Percentiles rank a stretch among this genome's conserved stretches.
Evolutionary conservation across 2,329 filamentous ascomycete species (phyloP).

Genomic region (Lasiodiplodia hormozganensis): DNA sequence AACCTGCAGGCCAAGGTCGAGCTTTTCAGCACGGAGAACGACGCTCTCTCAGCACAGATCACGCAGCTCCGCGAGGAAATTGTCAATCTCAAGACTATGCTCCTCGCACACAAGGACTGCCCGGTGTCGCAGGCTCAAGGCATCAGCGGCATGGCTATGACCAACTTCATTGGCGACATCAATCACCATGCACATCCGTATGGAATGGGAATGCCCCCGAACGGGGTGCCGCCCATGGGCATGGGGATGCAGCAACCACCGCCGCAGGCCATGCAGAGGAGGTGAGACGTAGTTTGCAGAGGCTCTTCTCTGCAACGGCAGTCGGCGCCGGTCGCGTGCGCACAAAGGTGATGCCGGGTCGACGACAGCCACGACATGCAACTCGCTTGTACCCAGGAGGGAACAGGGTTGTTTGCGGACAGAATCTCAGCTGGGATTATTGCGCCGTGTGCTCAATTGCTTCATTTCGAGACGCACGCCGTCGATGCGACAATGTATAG

Average conservation of each 20-base stretch:
- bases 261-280: constrained; percentile 39
- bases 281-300: constrained; percentile 18
- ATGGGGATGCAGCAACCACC: constrained; percentile 46
- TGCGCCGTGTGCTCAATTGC: not conserved
- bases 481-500: constrained; percentile 26
- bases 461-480: constrained; percentile 4
- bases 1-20: constrained; percentile 96
- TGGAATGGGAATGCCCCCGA: constrained; percentile 53
- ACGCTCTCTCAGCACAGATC: constrained; percentile 82
- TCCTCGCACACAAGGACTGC: constrained; percentile 95
- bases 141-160: constrained; percentile 60
- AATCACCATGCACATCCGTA: constrained; percentile 55
- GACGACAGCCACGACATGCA: not conserved
- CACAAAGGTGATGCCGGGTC: not conserved
- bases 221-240: constrained; percentile 43
- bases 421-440: not conserved
- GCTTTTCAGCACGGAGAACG: constrained; percentile 89
- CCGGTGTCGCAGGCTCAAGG: constrained; percentile 89
- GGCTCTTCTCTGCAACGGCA: not conserved
- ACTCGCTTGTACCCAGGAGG: not conserved
- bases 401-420: not conserved
- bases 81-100: constrained; percentile 89
- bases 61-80: constrained; percentile 88
- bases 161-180: constrained; percentile 56
- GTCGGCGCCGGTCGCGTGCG: not conserved